Conservation (phyloP, 2,329 filamentous ascomycete genomes). For the Aspergillus costaricaensis region DNA sequence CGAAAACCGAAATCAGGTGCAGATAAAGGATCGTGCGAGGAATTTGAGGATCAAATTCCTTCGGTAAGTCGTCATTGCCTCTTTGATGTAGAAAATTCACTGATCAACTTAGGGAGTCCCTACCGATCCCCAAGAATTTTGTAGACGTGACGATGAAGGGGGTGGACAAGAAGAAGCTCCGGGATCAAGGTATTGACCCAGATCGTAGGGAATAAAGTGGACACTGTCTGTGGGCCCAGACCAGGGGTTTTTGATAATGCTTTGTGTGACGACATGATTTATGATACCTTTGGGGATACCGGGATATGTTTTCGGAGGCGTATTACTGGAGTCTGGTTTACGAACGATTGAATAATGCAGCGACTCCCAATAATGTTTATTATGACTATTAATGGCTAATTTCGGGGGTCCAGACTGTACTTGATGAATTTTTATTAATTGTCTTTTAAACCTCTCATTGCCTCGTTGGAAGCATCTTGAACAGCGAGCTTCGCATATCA, state of each 20-base stretch:
- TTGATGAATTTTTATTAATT: too few relatives aligned
- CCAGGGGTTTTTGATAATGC: background rate
- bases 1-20: slow-evolving; percentile 50
- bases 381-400: too few relatives aligned
- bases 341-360: too few relatives aligned
- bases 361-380: too few relatives aligned
- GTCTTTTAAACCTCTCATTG: too few relatives aligned
- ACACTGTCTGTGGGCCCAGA: background rate
- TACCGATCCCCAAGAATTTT: slow-evolving; percentile 47
- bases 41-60: slow-evolving; percentile 49
- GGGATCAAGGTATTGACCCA: slow-evolving; percentile 11
- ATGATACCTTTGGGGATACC: background rate
- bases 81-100: background rate
- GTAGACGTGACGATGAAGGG: slow-evolving; percentile 43
- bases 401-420: too few relatives aligned
- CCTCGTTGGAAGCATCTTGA: too few relatives aligned
- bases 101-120: slow-evolving; percentile 25
- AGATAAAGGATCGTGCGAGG: slow-evolving; percentile 58
- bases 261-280: background rate
- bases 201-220: background rate
- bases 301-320: too few relatives aligned
- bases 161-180: slow-evolving; percentile 16
- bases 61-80: slow-evolving; percentile 1
- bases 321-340: too few relatives aligned
- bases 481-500: too few relatives aligned